Evolutionary conservation across 257 asterid genomes (phyloP), one percentile per base, ranked within the genome.

Genomic region (Solanum medicagineum): DNA sequence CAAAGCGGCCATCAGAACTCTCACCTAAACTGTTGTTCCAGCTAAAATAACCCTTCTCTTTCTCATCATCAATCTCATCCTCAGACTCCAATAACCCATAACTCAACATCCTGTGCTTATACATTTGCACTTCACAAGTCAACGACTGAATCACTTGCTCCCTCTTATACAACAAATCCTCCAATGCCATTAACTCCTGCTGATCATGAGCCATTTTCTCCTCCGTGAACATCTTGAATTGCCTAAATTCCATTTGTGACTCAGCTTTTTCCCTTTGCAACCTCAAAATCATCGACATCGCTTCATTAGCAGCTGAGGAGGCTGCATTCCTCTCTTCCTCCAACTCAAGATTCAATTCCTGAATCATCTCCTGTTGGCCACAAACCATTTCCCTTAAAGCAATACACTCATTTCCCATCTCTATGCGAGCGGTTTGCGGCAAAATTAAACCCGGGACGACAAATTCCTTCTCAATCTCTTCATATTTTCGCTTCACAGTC

Each of bases 261-360:
- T 93, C 98, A 7, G 97, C 97, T 81, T 96, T 96, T 84, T 94
- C 98, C 81, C 98, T 91, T 91, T 96, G 99, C 92, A 96, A 86
- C 92, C 97, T 92, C 89, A 95, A 91, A 83, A 95, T 96, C 99
- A 96, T 96, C 7, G 99, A 96, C 97, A 96, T 93, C 1, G 99
- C 97, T 90, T 96, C 99, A 54, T 90, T 95, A 82, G 99, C 98
- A 88, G 99, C 98, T 13, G 98, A 94, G 7, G 97, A 91, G 12
- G 98, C 88, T 2, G 98, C 99, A 65, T 92, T 95, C 91, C 99
- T 94, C 92, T 96, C 99, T 90, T 95, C 98, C 84, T 96, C 99
- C 92, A 96, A 87, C 90, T 96, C 99, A 22, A 87, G 68, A 51
- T 92, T 85, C 69, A 96, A 94, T 66, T 91, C 96, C 85, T 92